phyloP scores from a whole-genome alignment of 2,329 filamentous ascomycete species.

The Talaromyces amestolkiae region DNA sequence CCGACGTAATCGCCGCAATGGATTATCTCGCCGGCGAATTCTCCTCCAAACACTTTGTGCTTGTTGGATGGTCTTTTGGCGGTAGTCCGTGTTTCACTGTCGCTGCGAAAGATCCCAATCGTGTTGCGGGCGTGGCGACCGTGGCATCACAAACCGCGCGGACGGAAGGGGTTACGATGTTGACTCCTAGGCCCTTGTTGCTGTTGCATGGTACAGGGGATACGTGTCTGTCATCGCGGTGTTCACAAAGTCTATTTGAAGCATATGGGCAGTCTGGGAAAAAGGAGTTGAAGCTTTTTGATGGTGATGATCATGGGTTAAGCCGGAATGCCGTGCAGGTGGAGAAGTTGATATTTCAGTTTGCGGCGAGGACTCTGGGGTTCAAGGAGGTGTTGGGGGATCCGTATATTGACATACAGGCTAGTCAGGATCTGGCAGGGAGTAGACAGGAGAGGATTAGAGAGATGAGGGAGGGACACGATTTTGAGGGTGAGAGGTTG shows the following conservation, averaged over 20 bases:
- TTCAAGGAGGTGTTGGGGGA: conserved; percentile 23
- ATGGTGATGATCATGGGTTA: conserved; percentile 44
- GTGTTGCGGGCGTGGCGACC: conserved; percentile 40
- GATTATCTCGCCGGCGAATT: conserved; percentile 34
- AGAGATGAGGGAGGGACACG: conserved; percentile 36
- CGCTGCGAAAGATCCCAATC: conserved; percentile 30
- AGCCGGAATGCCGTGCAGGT: conserved; percentile 37
- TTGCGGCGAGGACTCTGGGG: conserved; percentile 37
- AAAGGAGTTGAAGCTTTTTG: conserved; percentile 39
- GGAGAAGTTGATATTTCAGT: conserved; percentile 42
- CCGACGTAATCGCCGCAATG: conserved; percentile 40
- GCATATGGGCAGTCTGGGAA: conserved; percentile 36
- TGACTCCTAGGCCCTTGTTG: conserved; percentile 37
- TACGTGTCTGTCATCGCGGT: conserved; percentile 32
- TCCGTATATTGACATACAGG: conserved; percentile 20
- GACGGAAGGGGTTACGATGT: conserved; percentile 32
- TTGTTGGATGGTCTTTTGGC: conserved; percentile 47
- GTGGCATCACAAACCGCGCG: conserved; percentile 42
- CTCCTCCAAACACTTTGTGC: conserved; percentile 35
- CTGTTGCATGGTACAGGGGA: conserved; percentile 43
- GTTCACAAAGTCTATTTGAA: conserved; percentile 37
- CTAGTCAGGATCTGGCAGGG: conserved; percentile 25
- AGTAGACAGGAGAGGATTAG: conserved; percentile 28
- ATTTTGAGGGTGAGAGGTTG: conserved; percentile 36
- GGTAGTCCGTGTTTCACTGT: conserved; percentile 43